phyloP scores from a whole-genome alignment of 2,329 filamentous ascomycete species.

The Juglanconis oblonga region DNA sequence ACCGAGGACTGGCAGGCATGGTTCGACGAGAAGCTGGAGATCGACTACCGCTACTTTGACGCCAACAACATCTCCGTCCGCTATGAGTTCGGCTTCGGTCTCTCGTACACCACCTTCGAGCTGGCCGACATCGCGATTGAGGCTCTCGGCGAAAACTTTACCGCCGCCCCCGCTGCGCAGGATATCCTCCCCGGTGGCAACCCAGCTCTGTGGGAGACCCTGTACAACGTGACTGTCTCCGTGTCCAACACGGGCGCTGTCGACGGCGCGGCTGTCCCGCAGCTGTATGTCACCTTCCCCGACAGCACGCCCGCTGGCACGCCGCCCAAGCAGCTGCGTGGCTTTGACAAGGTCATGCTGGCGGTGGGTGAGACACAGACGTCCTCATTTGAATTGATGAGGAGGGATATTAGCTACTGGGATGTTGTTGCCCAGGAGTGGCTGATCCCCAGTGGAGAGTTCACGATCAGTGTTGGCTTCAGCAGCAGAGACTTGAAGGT shows the following conservation, averaged over 20 bases:
- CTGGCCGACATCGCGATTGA: slow-evolving; percentile 44
- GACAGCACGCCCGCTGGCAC: slow-evolving; percentile 38
- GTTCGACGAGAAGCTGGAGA: slow-evolving; percentile 64
- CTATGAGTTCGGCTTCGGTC: slow-evolving; percentile 64
- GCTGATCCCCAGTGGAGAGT: slow-evolving; percentile 32
- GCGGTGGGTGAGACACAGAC: slow-evolving; percentile 35
- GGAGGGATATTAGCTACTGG: slow-evolving; percentile 49
- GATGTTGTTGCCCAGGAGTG: slow-evolving; percentile 41
- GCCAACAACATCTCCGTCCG: slow-evolving; percentile 54
- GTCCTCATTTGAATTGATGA: slow-evolving; percentile 43
- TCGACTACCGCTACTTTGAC: slow-evolving; percentile 67
- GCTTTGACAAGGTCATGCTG: slow-evolving; percentile 49
- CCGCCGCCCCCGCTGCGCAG: slow-evolving; percentile 42
- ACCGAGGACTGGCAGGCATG: slow-evolving; percentile 40
- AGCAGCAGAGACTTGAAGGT: slow-evolving; percentile 25
- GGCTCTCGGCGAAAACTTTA: slow-evolving; percentile 39
- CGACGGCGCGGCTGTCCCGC: slow-evolving; percentile 52
- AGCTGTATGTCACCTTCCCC: slow-evolving; percentile 56
- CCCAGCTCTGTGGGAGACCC: slow-evolving; percentile 52
- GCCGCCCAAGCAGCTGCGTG: slow-evolving; percentile 47
- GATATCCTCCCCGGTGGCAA: slow-evolving; percentile 49
- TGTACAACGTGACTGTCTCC: slow-evolving; percentile 45
- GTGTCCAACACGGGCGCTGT: slow-evolving; percentile 51
- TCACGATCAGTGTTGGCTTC: slow-evolving; percentile 29
- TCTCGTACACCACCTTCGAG: slow-evolving; percentile 58